Evolutionary conservation across 352 stramenopile species (phyloP).

Genomic region (Pythium phragmiticola): DNA sequence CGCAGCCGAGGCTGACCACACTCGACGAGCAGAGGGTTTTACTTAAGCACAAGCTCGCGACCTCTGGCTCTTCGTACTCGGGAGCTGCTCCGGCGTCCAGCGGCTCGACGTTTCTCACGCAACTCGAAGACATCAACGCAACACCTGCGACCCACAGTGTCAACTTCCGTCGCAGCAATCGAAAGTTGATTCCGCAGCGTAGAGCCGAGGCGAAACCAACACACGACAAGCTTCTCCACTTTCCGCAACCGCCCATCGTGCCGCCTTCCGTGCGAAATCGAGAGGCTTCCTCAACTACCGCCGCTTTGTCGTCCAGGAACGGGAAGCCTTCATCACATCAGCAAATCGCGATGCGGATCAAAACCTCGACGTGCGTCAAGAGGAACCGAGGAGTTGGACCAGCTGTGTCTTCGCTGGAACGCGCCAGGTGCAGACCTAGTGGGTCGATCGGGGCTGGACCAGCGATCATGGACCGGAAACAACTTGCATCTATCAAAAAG

Average conservation of each 20-base stretch:
- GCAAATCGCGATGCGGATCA: background rate
- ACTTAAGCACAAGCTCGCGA: conserved; percentile 43
- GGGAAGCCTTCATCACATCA: background rate
- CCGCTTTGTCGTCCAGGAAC: background rate
- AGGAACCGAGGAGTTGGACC: background rate
- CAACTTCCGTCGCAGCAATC: background rate
- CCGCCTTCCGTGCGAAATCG: conserved; percentile 16
- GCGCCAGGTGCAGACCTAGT: background rate
- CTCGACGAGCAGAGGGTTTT: conserved; percentile 37
- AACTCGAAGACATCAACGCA: conserved; percentile 24
- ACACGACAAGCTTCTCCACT: background rate
- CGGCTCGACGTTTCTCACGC: conserved; percentile 29
- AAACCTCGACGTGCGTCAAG: background rate
- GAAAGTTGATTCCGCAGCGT: conserved; percentile 6
- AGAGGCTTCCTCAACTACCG: background rate
- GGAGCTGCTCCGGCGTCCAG: background rate
- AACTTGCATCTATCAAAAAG: background rate
- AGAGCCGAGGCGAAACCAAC: background rate
- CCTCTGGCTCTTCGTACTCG: background rate
- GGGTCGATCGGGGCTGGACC: background rate
- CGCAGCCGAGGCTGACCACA: background rate
- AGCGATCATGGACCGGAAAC: background rate
- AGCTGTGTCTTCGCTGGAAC: background rate
- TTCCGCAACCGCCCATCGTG: conserved; percentile 15
- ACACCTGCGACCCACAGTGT: background rate